These are phyloP conservation scores for Aspergillus terreus DNA, from an alignment of 2,329 filamentous ascomycete species.

Conservation along the genomic window DNA sequence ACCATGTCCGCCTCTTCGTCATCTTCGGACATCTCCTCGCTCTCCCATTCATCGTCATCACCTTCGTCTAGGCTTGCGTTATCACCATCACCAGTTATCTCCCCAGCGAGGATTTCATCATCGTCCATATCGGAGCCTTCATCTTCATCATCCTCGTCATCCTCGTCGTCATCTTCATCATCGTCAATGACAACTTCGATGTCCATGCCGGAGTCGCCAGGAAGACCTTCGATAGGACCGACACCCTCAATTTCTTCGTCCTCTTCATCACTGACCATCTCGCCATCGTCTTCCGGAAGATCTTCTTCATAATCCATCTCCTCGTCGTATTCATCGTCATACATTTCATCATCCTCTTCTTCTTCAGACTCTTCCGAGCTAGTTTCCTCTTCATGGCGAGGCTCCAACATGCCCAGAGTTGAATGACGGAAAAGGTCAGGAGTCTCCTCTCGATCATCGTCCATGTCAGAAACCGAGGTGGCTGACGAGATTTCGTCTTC, in stretches of 20 bases:
- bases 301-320: constrained; percentile 94
- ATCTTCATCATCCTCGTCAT: constrained; percentile 56
- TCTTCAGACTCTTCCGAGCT: constrained; percentile 66
- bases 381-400: constrained; percentile 74
- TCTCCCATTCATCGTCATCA: constrained; percentile 49
- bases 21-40: constrained; percentile 46
- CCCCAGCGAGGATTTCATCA: constrained; percentile 50
- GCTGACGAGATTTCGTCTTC: constrained; percentile 86
- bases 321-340: constrained; percentile 80
- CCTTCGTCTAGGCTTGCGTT: constrained; percentile 47
- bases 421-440: constrained; percentile 97
- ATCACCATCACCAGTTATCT: constrained; percentile 55
- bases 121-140: constrained; percentile 60
- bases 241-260: constrained; percentile 78
- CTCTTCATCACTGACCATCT: constrained; percentile 77
- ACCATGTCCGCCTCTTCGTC: constrained; percentile 45
- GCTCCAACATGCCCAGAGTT: constrained; percentile 89
- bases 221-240: constrained; percentile 64
- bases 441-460: constrained; percentile 86
- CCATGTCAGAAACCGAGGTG: constrained; percentile 83
- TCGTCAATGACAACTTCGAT: constrained; percentile 88
- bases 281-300: constrained; percentile 71
- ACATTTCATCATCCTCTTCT: constrained; percentile 88
- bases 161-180: constrained; percentile 63
- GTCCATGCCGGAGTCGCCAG: constrained; percentile 60